These are phyloP conservation scores for Neocallimastix lanati DNA, from an alignment of 192 early-diverging fungal species.

Conservation along the genomic window DNA sequence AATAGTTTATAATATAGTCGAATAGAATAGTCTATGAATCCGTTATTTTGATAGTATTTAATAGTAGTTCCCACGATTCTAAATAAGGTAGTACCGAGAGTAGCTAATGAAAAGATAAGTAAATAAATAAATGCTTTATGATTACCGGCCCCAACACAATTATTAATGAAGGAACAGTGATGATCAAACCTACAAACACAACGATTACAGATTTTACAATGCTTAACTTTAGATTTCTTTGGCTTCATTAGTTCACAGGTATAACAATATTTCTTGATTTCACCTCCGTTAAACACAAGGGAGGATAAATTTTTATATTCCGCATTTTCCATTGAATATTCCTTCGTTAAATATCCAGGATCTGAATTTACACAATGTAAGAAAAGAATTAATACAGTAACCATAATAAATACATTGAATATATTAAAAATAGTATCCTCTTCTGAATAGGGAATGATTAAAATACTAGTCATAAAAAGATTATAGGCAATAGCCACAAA, in stretches of 20 bases:
- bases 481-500: background rate
- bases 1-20: background rate
- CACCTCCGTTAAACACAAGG: background rate
- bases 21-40: background rate
- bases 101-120: background rate
- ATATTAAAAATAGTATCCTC: background rate
- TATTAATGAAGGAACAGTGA: background rate
- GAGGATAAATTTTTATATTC: background rate
- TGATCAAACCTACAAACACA: background rate
- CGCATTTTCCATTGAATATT: background rate
- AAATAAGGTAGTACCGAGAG: background rate
- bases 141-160: background rate
- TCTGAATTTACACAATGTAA: background rate
- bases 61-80: background rate
- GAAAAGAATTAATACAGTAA: background rate
- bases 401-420: background rate
- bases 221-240: background rate
- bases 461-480: background rate
- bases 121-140: background rate
- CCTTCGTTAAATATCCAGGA: background rate
- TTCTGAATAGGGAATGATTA: background rate
- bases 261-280: background rate
- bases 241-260: background rate
- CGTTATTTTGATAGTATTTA: background rate
- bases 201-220: background rate